phyloP scores from a whole-genome alignment of 2,329 filamentous ascomycete genomes.

The Podosphaera aphanis region DNA sequence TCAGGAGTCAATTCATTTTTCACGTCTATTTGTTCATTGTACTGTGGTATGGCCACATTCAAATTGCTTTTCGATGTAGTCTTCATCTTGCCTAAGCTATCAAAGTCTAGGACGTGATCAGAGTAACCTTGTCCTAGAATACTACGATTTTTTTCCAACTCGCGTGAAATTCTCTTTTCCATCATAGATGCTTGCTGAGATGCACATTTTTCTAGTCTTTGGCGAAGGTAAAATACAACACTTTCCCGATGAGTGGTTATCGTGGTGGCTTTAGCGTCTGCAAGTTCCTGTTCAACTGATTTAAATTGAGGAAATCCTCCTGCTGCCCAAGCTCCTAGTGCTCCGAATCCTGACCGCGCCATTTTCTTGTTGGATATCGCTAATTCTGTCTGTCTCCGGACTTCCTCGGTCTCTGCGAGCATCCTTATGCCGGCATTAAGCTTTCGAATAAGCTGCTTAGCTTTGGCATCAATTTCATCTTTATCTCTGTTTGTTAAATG shows the following conservation, averaged over 20 bases:
- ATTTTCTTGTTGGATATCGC: slow-evolving; percentile 50
- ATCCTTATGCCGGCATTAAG: slow-evolving; percentile 61
- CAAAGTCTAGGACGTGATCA: not conserved
- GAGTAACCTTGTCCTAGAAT: slow-evolving; percentile 45
- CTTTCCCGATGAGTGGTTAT: slow-evolving; percentile 53
- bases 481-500: slow-evolving; percentile 54
- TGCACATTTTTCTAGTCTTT: slow-evolving; percentile 52
- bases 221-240: slow-evolving; percentile 60
- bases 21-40: slow-evolving; percentile 10
- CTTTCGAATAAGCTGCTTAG: slow-evolving; percentile 64
- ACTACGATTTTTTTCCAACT: slow-evolving; percentile 75
- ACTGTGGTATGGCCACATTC: slow-evolving; percentile 3
- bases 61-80: slow-evolving; percentile 5
- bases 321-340: slow-evolving; percentile 39
- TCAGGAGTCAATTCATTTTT: slow-evolving; percentile 42
- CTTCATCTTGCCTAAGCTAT: slow-evolving; percentile 12
- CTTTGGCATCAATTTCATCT: slow-evolving; percentile 68
- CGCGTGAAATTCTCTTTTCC: slow-evolving; percentile 61
- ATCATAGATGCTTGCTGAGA: slow-evolving; percentile 76
- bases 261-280: slow-evolving; percentile 46
- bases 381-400: slow-evolving; percentile 53
- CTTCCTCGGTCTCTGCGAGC: slow-evolving; percentile 58
- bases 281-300: slow-evolving; percentile 41
- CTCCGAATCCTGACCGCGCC: slow-evolving; percentile 35
- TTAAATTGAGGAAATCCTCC: slow-evolving; percentile 34